Evolutionary conservation across 768 basidiomycete species (phyloP).

Genomic region (Boletellus ananas): DNA sequence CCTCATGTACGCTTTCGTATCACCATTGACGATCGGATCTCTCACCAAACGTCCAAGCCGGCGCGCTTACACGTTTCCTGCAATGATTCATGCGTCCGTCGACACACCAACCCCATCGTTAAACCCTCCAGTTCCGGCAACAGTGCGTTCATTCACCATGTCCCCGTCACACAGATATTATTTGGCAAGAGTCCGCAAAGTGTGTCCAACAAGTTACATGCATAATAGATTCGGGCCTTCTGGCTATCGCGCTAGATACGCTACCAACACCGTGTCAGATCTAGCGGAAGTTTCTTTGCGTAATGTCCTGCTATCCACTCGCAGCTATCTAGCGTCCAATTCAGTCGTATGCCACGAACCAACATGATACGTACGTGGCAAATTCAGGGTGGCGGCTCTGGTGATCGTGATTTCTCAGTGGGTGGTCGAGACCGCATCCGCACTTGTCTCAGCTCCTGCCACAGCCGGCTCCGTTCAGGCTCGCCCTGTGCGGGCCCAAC

Average conservation of each 20-base stretch:
- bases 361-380: conserved; percentile 13
- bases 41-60: conserved; percentile 13
- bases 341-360: conserved; percentile 11
- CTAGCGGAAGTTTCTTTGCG: not conserved
- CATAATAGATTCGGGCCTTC: conserved; percentile 16
- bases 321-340: conserved; percentile 3
- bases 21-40: conserved; percentile 17
- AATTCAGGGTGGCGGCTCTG: conserved; percentile 36
- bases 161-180: not conserved
- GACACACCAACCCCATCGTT: conserved; percentile 1
- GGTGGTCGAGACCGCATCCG: conserved; percentile 44
- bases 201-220: conserved; percentile 14
- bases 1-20: conserved; percentile 22
- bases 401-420: conserved; percentile 40
- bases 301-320: conserved; percentile 10
- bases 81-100: conserved; percentile 20
- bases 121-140: not conserved
- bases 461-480: conserved; percentile 43
- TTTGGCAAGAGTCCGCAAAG: conserved; percentile 11
- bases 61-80: conserved; percentile 17
- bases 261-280: conserved; percentile 4
- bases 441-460: conserved; percentile 53
- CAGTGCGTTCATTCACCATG: conserved; percentile 9
- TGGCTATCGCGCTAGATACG: conserved; percentile 11
- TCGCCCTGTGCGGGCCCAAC: conserved; percentile 32